Base-by-base conservation (phyloP, 305 asterid genomes). In the Euphrasia arctica region DNA sequence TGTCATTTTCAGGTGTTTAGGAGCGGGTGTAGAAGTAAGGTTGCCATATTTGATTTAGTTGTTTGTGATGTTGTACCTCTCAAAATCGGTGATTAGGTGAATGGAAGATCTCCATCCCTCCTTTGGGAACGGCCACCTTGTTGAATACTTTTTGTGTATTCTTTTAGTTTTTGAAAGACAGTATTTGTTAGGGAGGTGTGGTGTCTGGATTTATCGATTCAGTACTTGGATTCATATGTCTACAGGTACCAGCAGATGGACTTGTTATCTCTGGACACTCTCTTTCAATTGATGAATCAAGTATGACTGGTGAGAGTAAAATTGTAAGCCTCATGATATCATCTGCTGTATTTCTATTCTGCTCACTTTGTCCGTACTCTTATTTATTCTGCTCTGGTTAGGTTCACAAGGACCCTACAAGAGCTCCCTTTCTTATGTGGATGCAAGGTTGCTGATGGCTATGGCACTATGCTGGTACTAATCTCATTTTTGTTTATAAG, bases 381-480 rank as follows among this genome's bases (percentile, higher is more conserved):
- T 57, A 65, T 67, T 56, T 9, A 66, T 25, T 70, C 52, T 52
- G 58, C 9, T 25, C 58, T 52, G 12, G 58, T 71, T 69, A 92
- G 98, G 95, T 83, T 73, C 91, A 83, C 69, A 92, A 92, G 85
- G 96, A 92, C 71, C 66, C 87, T 54, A 84, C 84, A 15, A 84
- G 73, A 75, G 65, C 85, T 56, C 98, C 98, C 25, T 92, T 87
- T 74, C 86, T 92, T 59, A 84, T 92, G 96, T 84, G 98, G 97
- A 54, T 90, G 97, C 86, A 93, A 93, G 81, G 89, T 93, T 52
- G 97, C 96, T 49, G 98, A 93, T 79, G 97, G 98, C 39, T 93
- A 90, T 73, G 98, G 97, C 58, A 80, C 77, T 73, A 93, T 93
- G 95, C 84, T 93, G 96, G 97, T 93, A 85, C 70, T 60, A 11